Base-by-base conservation (phyloP, 441 rosid genomes). In the Cnidoscolus chayamansa region DNA sequence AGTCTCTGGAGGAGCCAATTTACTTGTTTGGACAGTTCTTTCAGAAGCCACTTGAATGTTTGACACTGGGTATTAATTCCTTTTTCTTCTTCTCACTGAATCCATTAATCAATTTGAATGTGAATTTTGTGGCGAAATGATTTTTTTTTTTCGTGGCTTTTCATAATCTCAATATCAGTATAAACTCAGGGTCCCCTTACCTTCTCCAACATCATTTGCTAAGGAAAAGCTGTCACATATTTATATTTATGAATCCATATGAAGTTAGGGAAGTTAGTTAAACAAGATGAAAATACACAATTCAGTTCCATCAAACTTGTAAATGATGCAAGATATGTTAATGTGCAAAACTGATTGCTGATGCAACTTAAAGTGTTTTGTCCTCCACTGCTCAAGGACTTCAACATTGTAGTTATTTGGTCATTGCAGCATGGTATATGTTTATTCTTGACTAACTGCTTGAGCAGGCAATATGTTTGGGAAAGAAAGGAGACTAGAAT, bases 1-100 rank as follows among this genome's bases (percentile, higher is more conserved):
- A 92, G 87, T 94, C 99, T 6, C 90, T 95, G 1, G 98, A 95
- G 85, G 98, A 95, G 82, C 97, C 99, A 74, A 72, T 94, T 78
- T 92, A 90, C 85, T 91, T 92, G 71, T 89, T 90, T 67, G 96
- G 97, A 68, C 99, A 94, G 76, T 92, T 94, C 85, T 92, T 92
- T 84, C 89, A 86, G 85, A 90, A 91, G 73, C 98, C 98, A 51
- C 81, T 88, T 54, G 96, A 88, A 77, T 94, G 99, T 81, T 84
- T 90, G 81, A 92, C 98, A 49, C 94, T 92, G 0, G 98, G 97
- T 92, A 83, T 72, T 57, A 65, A 1, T 65, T 61, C 65, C 47
- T 66, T 62, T 31, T 7, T 43, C 12, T n/a, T 35, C 63, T 47
- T 62, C 13, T n/a, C 45, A 71, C 49, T 20, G 55, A 25, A 25